Evolutionary conservation across 768 basidiomycete genomes (phyloP).

Genomic region (Jaapia argillacea): DNA sequence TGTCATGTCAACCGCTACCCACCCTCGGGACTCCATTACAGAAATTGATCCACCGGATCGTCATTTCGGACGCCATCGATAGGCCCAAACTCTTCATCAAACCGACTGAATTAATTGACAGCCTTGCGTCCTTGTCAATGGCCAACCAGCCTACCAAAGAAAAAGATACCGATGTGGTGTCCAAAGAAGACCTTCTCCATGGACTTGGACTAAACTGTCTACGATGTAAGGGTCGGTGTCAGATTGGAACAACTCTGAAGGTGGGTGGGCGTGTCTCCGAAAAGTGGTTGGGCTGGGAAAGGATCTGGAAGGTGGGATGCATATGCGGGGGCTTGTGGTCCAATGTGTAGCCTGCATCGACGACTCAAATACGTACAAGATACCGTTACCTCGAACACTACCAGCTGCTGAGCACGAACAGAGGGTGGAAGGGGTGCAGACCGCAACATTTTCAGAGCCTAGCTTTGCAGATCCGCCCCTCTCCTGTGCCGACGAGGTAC

Average conservation of each 20-base stretch:
- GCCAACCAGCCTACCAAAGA: slow-evolving; percentile 26
- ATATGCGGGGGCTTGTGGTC: slow-evolving; percentile 66
- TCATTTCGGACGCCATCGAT: slow-evolving; percentile 40
- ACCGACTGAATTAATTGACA: slow-evolving; percentile 60
- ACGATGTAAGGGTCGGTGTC: slow-evolving; percentile 54
- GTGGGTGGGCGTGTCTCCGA: slow-evolving; percentile 27
- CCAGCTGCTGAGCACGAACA: too few relatives aligned
- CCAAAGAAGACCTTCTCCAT: slow-evolving; percentile 41
- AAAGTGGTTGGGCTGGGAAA: slow-evolving; percentile 57
- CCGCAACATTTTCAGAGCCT: too few relatives aligned
- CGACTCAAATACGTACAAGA: neutral
- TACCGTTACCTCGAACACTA: too few relatives aligned
- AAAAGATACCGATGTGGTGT: slow-evolving; percentile 47
- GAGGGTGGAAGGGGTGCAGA: too few relatives aligned
- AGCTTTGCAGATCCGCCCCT: too few relatives aligned
- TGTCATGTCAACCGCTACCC: slow-evolving; percentile 46
- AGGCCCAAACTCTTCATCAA: slow-evolving; percentile 67
- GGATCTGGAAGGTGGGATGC: slow-evolving; percentile 46
- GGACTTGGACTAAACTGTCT: slow-evolving; percentile 36
- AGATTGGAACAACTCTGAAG: too few relatives aligned
- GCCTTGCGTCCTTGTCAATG: slow-evolving; percentile 33
- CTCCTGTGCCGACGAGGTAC: slow-evolving; percentile 21
- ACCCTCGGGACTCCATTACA: slow-evolving; percentile 32
- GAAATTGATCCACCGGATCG: slow-evolving; percentile 35
- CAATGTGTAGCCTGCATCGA: neutral